Conservation (phyloP, 345 rosid species). For the Hypericum androsaemum region DNA sequence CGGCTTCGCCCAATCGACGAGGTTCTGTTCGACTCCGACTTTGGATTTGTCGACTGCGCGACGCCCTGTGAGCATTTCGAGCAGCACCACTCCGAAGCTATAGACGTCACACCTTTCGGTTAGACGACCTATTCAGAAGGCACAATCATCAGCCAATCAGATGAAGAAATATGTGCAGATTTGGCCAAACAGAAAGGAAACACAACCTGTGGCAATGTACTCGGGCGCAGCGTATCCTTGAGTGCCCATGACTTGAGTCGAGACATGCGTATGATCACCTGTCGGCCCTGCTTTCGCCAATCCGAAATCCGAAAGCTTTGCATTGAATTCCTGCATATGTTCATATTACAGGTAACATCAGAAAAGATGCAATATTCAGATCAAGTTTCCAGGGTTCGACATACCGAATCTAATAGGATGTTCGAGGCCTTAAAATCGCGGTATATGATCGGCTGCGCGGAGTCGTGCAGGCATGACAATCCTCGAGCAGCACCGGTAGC, state of each 20-base stretch:
- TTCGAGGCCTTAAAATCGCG: conserved; percentile 84
- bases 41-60: conserved; percentile 11
- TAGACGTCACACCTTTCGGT: conserved; percentile 30
- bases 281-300: conserved; percentile 57
- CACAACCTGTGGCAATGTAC: conserved; percentile 52
- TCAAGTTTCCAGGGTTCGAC: conserved; percentile 4
- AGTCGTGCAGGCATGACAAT: conserved; percentile 65
- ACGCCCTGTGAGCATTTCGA: conserved; percentile 17
- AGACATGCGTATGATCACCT: conserved; percentile 41
- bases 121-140: conserved; percentile 39
- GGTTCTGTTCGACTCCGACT: conserved; percentile 8
- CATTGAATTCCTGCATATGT: conserved; percentile 41
- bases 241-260: conserved; percentile 53
- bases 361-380: not conserved
- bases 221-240: conserved; percentile 58
- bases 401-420: conserved; percentile 65
- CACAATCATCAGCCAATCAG: not conserved
- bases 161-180: too few species aligned
- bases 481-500: conserved; percentile 69
- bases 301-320: conserved; percentile 62
- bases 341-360: not conserved
- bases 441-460: conserved; percentile 53
- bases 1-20: conserved; percentile 14
- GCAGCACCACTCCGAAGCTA: conserved; percentile 15
- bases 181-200: not conserved